Conservation (phyloP, 2,329 filamentous ascomycete genomes). For the Calonectria ilicicola region DNA sequence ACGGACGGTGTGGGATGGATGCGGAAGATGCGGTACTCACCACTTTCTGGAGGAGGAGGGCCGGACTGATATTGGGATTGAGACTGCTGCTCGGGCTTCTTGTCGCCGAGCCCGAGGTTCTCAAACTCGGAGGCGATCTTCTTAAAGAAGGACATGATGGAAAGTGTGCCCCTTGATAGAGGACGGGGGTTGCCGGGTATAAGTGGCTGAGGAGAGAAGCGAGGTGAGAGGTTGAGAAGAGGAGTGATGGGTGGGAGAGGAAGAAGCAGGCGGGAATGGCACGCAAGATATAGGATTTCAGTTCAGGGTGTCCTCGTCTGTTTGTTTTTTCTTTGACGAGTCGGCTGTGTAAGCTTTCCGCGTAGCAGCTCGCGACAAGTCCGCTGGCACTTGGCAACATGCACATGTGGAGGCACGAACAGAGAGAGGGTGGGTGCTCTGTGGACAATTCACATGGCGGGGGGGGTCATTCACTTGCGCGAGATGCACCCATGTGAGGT, state of each 20-base stretch:
- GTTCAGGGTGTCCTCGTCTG: constrained; percentile 8
- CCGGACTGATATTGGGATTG: constrained; percentile 31
- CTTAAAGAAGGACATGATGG: constrained; percentile 59
- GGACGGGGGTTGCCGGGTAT: constrained; percentile 18
- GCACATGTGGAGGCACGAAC: constrained; percentile 6
- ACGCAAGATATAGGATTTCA: constrained; percentile 3
- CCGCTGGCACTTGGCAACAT: constrained; percentile 4
- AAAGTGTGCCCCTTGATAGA: constrained; percentile 19
- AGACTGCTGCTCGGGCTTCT: constrained; percentile 17
- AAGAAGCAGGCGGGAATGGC: background rate
- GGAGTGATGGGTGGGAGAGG: background rate
- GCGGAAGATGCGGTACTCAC: constrained; percentile 24
- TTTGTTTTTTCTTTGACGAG: constrained; percentile 4
- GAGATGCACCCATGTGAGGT: background rate
- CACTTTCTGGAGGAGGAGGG: constrained; percentile 29
- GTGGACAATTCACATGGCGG: constrained; percentile 4
- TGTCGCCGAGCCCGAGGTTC: constrained; percentile 58
- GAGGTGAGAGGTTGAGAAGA: background rate
- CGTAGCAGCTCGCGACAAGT: constrained; percentile 1
- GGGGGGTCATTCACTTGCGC: background rate
- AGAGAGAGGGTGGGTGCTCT: background rate
- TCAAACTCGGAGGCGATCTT: constrained; percentile 59
- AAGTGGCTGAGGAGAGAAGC: background rate
- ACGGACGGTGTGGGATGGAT: background rate
- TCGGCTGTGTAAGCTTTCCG: constrained; percentile 4